Conservation (phyloP, 1,284 basidiomycete genomes). For the Agroathelia rolfsii region DNA sequence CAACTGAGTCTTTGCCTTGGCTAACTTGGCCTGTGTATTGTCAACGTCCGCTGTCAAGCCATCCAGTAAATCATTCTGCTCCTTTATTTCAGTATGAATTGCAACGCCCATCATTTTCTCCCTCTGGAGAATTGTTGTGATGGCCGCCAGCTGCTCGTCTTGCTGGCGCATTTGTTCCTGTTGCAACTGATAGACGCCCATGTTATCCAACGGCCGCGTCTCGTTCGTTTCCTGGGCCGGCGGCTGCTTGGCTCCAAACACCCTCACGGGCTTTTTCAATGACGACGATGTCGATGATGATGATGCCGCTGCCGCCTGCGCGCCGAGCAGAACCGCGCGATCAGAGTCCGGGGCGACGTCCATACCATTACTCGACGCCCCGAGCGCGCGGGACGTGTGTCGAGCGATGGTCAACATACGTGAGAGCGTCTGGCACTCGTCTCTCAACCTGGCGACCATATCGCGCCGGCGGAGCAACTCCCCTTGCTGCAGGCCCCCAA, state of each 20-base stretch:
- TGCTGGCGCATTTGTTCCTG: constrained; percentile 74
- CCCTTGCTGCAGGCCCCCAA: constrained; percentile 69
- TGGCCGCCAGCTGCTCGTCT: constrained; percentile 69
- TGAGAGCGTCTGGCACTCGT: constrained; percentile 76
- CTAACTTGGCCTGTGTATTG: constrained; percentile 65
- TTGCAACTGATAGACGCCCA: constrained; percentile 74
- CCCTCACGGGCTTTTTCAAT: constrained; percentile 45
- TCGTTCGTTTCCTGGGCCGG: constrained; percentile 72
- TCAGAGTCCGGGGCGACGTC: constrained; percentile 46
- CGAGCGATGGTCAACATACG: constrained; percentile 69
- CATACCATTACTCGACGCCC: constrained; percentile 23
- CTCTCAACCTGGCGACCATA: constrained; percentile 73
- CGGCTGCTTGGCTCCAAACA: constrained; percentile 58
- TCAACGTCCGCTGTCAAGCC: constrained; percentile 70
- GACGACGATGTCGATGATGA: too few relatives aligned
- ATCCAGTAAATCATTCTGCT: constrained; percentile 85
- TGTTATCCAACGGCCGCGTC: constrained; percentile 82
- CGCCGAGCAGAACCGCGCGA: constrained; percentile 52
- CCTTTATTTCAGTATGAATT: constrained; percentile 74
- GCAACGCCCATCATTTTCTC: constrained; percentile 85
- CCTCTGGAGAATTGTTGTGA: constrained; percentile 76
- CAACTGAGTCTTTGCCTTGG: constrained; percentile 72
- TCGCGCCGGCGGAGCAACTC: constrained; percentile 77
- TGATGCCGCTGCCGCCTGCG: constrained; percentile 20
- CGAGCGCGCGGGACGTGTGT: constrained; percentile 35